Conservation (phyloP, 768 basidiomycete species). For the Phaffia tasmanica region DNA sequence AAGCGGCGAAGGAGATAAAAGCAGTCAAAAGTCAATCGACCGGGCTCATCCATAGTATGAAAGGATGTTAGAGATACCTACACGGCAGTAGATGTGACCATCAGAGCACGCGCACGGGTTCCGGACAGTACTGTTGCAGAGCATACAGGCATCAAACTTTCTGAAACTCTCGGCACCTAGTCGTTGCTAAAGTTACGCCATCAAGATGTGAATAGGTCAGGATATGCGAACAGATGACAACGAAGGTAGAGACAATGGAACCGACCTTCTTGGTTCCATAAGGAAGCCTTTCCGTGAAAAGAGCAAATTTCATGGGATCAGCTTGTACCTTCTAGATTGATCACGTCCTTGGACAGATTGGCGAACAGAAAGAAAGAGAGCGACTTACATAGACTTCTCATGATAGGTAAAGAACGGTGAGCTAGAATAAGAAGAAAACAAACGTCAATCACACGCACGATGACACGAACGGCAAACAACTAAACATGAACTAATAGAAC, state of each 20-base stretch:
- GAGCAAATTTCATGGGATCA: background rate
- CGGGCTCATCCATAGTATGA: background rate
- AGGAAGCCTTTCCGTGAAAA: background rate
- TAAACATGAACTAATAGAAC: background rate
- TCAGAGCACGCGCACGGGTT: conserved; percentile 71
- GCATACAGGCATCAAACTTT: conserved; percentile 76
- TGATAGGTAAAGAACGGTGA: conserved; percentile 13
- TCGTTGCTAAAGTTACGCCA: conserved; percentile 31
- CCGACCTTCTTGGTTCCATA: conserved; percentile 68
- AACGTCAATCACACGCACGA: too few relatives aligned
- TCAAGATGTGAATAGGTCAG: conserved; percentile 17
- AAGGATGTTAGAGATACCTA: background rate
- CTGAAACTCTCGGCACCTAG: conserved; percentile 88
- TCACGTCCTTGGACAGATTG: background rate
- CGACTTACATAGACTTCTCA: conserved; percentile 1
- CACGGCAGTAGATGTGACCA: conserved; percentile 86
- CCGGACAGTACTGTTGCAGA: conserved; percentile 56
- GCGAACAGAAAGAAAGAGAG: background rate
- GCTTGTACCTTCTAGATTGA: background rate
- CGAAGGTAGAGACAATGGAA: conserved; percentile 22
- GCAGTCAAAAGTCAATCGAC: background rate
- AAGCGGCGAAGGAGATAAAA: background rate
- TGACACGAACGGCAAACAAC: background rate
- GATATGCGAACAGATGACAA: conserved; percentile 20
- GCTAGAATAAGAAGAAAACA: background rate